Base-by-base conservation (phyloP, 805 yeast species). In the Ogataea trehalophila region DNA sequence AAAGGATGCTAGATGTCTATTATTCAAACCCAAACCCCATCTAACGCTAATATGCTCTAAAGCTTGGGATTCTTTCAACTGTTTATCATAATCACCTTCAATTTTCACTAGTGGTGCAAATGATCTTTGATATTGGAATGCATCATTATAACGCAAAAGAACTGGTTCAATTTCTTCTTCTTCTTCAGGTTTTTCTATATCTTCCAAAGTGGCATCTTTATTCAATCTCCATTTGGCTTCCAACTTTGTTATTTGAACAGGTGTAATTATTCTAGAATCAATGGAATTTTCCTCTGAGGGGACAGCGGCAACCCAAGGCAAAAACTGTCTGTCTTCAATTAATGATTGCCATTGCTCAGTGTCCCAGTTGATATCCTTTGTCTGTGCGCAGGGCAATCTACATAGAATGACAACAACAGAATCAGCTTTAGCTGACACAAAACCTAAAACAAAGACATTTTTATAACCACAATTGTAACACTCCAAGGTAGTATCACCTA, bases 381-480 rank as follows among this genome's bases (percentile, higher is more conserved):
- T 65, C 60, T 83, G 90, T 1, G 95, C 83, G 66, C 97, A 91
- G 0, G 97, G 97, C 46, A 87, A 71, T 47, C 97, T 80, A 67
- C 97, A 91, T 42, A 91, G 66, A 39, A 90, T 76, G 5, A 91
- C 96, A 49, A 91, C 91, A 36, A 89, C 90, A 5, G 90, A 82
- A 55, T 88, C 95, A 49, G 83, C 78, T 60, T 87, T 87, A 4
- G 97, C 96, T 23, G 90, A 77, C 15, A 91, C 94, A 65, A 84
- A 89, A 0, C 97, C 97, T 36, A 91, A 70, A 23, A 83, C 73
- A 56, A 91, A 91, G 2, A 82, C 85, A 57, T 91, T 91, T 50
- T 74, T 80, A 60, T 77, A 79, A 31, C 96, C 96, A 70, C 97
- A 91, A 60, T 83, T 84, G 68, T 90, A 91, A 69, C 97, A 91